Conservation (phyloP, 306 rosid genomes). For the Castanospermum australe region DNA sequence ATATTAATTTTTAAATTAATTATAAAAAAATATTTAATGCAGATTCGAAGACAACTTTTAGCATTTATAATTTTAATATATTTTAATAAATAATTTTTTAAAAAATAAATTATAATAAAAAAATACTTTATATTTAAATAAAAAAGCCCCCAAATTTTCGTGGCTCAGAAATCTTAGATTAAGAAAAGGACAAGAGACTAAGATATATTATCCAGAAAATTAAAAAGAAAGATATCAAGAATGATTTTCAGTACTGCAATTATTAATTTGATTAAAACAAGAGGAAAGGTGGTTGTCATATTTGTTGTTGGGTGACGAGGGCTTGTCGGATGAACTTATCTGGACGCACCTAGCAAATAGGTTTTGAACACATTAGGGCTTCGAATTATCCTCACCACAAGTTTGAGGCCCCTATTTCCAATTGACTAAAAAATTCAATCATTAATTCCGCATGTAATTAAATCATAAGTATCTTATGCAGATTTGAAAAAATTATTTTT, state of each 20-base stretch:
- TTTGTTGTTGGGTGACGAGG: constrained; percentile 41
- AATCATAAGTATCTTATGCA: background rate
- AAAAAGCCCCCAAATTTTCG: too few relatives aligned
- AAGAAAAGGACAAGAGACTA: constrained; percentile 12
- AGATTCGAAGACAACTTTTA: too few relatives aligned
- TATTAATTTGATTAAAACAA: background rate
- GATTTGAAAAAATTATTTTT: background rate
- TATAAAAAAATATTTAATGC: too few relatives aligned
- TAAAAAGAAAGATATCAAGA: background rate
- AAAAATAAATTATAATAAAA: too few relatives aligned
- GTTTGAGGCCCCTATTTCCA: constrained; percentile 16
- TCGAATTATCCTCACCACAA: constrained; percentile 24
- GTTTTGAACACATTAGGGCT: background rate
- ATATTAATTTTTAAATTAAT: too few relatives aligned
- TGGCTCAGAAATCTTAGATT: constrained; percentile 24
- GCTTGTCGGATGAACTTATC: constrained; percentile 52
- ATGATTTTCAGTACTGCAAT: background rate
- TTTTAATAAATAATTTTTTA: too few relatives aligned
- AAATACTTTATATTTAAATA: too few relatives aligned
- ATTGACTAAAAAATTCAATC: background rate
- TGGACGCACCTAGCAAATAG: constrained; percentile 44
- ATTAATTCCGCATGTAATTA: background rate
- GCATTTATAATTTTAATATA: too few relatives aligned
- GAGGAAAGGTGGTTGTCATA: constrained; percentile 30
- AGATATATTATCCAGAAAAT: constrained; percentile 36